Base-by-base conservation (phyloP, 306 rosid genomes). In the Casuarina cunninghamiana region DNA sequence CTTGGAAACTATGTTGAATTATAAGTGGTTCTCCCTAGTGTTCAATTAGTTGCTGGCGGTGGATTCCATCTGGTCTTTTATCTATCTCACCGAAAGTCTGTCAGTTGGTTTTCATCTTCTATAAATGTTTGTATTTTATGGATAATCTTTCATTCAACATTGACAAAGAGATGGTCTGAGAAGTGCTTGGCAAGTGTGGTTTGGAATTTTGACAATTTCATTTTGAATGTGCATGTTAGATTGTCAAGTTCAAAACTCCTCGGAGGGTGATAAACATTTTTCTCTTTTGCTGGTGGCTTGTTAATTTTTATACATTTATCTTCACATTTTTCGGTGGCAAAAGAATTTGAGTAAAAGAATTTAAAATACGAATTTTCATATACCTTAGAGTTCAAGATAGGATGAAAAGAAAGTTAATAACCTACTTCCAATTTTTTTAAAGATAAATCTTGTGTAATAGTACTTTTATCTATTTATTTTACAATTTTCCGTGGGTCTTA, bases 1-100 rank as follows among this genome's bases (percentile, higher is more conserved):
- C 72, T 72, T 75, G 45, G 49, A 48, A 76, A 65, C 63, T 50
- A 49, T 39, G 37, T 42, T 67, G 17, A 11, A 75, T 45, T 19
- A 45, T 55, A 54, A 41, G 66, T 10, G 10, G 10, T 53, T 75
- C 37, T 71, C 54, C 39, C 41, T 60, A 62, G 17, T 46, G 19
- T 60, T 53, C 74, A 53, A 76, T 78, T 81, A 19, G 4, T 45
- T 54, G 21, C 63, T 32, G 5, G 58, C 66, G 12, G 55, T 74
- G 54, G n/a, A 50, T 21, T 3, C 11, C 39, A 46, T 41, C 73
- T 68, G 35, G 37, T 5, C 17, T 15, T 71, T 61, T 78, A 26
- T 43, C 67, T 19, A 49, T 11, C 63, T 2, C 2, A 55, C 43
- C 26, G 5, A 42, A 6, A 7, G 42, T 17, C 48, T 39, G 43